phyloP scores from a whole-genome alignment of 2,329 filamentous ascomycete species.

The Aspergillus costaricaensis region DNA sequence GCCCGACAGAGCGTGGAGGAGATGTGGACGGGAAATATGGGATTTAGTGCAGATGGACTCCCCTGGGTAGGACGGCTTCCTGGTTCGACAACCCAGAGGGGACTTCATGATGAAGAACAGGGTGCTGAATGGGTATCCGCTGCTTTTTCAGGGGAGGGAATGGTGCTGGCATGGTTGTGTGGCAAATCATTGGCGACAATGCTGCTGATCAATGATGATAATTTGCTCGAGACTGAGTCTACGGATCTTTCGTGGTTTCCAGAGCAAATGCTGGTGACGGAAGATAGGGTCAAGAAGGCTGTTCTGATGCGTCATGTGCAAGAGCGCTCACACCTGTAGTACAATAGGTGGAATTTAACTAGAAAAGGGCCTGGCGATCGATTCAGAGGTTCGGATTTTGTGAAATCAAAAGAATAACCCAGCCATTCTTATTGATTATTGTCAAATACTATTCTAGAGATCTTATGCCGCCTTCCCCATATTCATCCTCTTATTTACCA shows the following conservation, averaged over 20 bases:
- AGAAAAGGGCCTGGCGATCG: too few species aligned
- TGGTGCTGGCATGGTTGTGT: constrained; percentile 36
- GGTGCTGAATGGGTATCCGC: constrained; percentile 33
- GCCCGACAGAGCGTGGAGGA: constrained; percentile 23
- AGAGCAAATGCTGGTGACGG: constrained; percentile 30
- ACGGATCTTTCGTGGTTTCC: constrained; percentile 33
- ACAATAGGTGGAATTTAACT: not conserved
- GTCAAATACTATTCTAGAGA: too few species aligned
- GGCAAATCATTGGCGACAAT: constrained; percentile 31
- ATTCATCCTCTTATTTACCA: constrained; percentile 27
- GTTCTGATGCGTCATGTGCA: constrained; percentile 12
- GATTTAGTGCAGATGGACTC: constrained; percentile 51
- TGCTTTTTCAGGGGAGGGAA: constrained; percentile 34
- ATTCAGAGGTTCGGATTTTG: too few species aligned
- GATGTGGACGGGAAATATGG: constrained; percentile 50
- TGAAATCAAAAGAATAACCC: too few species aligned
- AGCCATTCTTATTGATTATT: too few species aligned
- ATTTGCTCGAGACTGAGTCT: not conserved
- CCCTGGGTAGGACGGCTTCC: constrained; percentile 54
- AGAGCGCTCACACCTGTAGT: not conserved
- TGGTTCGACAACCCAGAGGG: constrained; percentile 16
- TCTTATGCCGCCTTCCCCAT: constrained; percentile 9
- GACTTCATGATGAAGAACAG: not conserved
- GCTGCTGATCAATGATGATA: constrained; percentile 24
- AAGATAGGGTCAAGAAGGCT: constrained; percentile 23